These are phyloP conservation scores for Conringia planisiliqua DNA, from an alignment of 345 rosid genomes.

Conservation along the genomic window DNA sequence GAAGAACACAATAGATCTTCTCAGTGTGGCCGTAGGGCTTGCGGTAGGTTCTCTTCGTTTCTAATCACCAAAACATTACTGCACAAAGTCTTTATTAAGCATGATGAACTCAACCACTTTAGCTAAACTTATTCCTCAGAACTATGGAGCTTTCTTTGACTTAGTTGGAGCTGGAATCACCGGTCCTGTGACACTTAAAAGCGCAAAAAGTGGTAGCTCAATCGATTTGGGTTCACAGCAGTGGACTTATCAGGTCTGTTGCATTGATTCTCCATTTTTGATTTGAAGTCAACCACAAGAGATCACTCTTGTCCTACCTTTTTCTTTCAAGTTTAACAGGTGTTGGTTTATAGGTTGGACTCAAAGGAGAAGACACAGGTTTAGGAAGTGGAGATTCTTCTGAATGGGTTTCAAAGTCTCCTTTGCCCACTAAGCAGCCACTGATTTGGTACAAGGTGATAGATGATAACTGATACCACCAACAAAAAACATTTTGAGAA, in stretches of 20 bases:
- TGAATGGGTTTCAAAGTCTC: slow-evolving; percentile 61
- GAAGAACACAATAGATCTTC: slow-evolving; percentile 74
- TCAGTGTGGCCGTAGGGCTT: slow-evolving; percentile 95
- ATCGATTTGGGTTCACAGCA: slow-evolving; percentile 60
- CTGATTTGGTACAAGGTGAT: slow-evolving; percentile 94
- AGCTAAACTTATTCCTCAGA: slow-evolving; percentile 41
- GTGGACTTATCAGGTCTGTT: slow-evolving; percentile 87
- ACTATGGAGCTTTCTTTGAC: slow-evolving; percentile 88
- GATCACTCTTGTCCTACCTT: slow-evolving; percentile 9
- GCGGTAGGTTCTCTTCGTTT: slow-evolving; percentile 46
- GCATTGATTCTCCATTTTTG: background rate
- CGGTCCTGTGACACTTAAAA: slow-evolving; percentile 78
- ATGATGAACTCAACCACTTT: background rate
- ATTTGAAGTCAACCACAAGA: background rate
- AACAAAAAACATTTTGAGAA: background rate
- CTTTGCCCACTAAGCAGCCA: slow-evolving; percentile 74
- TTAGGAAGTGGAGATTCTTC: slow-evolving; percentile 64
- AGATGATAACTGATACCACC: background rate
- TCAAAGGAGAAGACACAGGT: slow-evolving; percentile 80
- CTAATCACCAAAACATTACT: background rate
- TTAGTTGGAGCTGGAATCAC: slow-evolving; percentile 75
- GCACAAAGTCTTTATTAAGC: background rate
- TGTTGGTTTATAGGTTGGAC: slow-evolving; percentile 54
- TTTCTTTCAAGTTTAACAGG: background rate
- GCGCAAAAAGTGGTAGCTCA: slow-evolving; percentile 47